Percentiles rank a stretch among this genome's conserved stretches.
These are phyloP conservation scores for Hemileccinum rubropunctum DNA, from an alignment of 768 basidiomycete genomes.

Conservation along the genomic window DNA sequence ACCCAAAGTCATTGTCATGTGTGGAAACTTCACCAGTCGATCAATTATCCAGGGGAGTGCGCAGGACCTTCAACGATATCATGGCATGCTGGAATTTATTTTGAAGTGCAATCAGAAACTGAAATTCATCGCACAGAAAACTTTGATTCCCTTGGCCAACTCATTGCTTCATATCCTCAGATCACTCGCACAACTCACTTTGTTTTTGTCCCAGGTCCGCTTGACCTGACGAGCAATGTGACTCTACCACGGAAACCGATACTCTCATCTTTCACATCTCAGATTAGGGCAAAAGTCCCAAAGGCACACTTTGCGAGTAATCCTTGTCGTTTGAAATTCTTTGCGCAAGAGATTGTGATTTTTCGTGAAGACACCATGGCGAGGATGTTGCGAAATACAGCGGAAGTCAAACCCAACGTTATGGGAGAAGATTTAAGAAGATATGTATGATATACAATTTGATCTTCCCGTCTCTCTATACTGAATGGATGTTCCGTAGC, in stretches of 20 bases:
- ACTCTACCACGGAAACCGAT: conserved; percentile 81
- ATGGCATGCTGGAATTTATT: conserved; percentile 49
- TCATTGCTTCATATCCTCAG: conserved; percentile 77
- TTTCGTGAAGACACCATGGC: conserved; percentile 94
- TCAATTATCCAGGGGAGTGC: conserved; percentile 78
- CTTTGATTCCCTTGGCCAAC: conserved; percentile 82
- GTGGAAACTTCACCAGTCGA: conserved; percentile 91
- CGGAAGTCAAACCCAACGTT: conserved; percentile 82
- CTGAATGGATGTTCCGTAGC: conserved; percentile 41
- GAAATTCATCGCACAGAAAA: conserved; percentile 53
- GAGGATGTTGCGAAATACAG: conserved; percentile 87
- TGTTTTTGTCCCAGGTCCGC: conserved; percentile 91
- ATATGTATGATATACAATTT: conserved; percentile 58
- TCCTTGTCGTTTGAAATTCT: conserved; percentile 93
- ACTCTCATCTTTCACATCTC: conserved; percentile 68
- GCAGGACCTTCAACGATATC: conserved; percentile 78
- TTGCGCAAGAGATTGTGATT: conserved; percentile 92
- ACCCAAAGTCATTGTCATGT: conserved; percentile 87
- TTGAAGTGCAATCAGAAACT: neutral
- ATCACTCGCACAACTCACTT: conserved; percentile 83
- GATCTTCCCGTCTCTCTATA: neutral
- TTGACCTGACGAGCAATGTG: conserved; percentile 81
- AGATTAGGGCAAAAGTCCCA: conserved; percentile 70
- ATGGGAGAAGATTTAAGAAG: conserved; percentile 80
- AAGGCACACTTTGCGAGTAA: conserved; percentile 84